These are phyloP conservation scores for Fusarium foetens DNA, from an alignment of 2,329 filamentous ascomycete species.

Conservation along the genomic window DNA sequence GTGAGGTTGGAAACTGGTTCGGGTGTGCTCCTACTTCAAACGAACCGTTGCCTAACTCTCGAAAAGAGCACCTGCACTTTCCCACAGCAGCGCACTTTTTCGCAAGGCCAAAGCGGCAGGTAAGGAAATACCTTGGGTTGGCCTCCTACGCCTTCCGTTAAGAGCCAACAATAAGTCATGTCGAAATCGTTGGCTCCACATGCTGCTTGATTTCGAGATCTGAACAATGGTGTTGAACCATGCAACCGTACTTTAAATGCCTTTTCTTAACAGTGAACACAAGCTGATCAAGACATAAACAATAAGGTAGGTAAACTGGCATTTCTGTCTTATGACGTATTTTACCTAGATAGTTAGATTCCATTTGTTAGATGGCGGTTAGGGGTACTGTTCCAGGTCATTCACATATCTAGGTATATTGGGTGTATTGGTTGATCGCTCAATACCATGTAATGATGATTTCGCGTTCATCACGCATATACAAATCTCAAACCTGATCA, in stretches of 20 bases:
- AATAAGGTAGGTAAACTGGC: background rate
- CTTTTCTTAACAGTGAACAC: background rate
- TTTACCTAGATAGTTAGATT: background rate
- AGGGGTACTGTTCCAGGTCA: too few relatives aligned
- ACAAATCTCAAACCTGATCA: background rate
- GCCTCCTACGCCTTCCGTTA: background rate
- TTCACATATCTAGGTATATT: too few relatives aligned
- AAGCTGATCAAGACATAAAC: background rate
- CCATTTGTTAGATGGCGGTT: background rate
- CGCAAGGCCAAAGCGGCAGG: background rate
- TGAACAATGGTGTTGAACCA: background rate
- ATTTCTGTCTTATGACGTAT: background rate
- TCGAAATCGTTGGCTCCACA: background rate
- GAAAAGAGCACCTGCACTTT: background rate
- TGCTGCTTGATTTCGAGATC: background rate
- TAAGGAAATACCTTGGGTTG: background rate
- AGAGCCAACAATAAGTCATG: background rate
- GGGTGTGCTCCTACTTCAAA: conserved; percentile 16
- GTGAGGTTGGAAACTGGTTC: background rate
- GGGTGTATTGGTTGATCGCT: background rate
- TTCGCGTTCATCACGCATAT: background rate
- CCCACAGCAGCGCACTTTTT: background rate
- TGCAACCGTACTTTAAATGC: background rate
- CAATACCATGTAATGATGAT: background rate
- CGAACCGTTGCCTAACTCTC: background rate